phyloP scores from a whole-genome alignment of 805 yeast genomes.

The Ascoidea asiatica region DNA sequence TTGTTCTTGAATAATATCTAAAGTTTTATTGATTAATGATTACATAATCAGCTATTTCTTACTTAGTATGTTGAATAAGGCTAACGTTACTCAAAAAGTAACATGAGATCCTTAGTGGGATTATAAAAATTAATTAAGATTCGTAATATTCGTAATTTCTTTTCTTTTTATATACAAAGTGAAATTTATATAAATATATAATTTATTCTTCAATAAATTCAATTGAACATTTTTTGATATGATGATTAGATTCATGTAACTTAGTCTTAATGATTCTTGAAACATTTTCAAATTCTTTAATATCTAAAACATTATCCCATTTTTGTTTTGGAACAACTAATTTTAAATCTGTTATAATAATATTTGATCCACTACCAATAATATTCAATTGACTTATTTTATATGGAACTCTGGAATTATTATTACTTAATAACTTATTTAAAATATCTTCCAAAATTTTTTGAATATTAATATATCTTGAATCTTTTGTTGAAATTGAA shows the following conservation, averaged over 20 bases:
- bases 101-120: too few relatives aligned
- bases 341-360: conserved; percentile 22
- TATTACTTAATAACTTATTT: conserved; percentile 24
- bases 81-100: too few relatives aligned
- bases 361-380: conserved; percentile 45
- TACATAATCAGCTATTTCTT: too few relatives aligned
- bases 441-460: conserved; percentile 22
- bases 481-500: conserved; percentile 39
- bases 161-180: too few relatives aligned
- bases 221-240: conserved; percentile 9
- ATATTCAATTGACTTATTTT: conserved; percentile 28
- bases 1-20: too few relatives aligned
- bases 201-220: conserved; percentile 6
- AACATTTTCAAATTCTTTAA: conserved; percentile 28
- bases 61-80: too few relatives aligned
- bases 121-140: too few relatives aligned
- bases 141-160: too few relatives aligned
- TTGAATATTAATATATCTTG: conserved; percentile 30
- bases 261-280: conserved; percentile 11
- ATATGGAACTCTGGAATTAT: conserved; percentile 25
- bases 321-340: conserved; percentile 28
- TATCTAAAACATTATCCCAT: conserved; percentile 28
- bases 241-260: conserved; percentile 5
- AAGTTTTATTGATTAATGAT: too few relatives aligned
- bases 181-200: too few relatives aligned